Evolutionary conservation across 148 eudicot genomes (phyloP), one percentile per base, ranked within the genome.

Genomic region (Agrostemma githago): DNA sequence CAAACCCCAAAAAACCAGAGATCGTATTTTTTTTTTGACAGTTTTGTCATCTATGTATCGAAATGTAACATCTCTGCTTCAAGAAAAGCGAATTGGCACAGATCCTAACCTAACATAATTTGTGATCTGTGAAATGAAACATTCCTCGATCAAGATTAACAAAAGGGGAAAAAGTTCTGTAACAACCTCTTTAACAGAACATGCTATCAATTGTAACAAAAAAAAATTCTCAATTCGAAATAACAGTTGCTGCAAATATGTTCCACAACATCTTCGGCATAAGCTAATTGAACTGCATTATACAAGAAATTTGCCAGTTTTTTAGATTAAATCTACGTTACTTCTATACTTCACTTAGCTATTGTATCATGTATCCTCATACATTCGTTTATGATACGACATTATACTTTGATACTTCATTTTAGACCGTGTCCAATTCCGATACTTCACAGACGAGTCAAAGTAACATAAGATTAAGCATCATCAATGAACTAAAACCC

Each of bases 131-230:
- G 19, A 21, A 26, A 58, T 16, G 0, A 56, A 71, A 7, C 8
- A 5, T 56, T 57, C 63, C 48, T 3, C 46, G n/a, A 44, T 8
- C 21, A 1, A 39, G 10, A 5, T 34, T 15, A 37, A 44, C 58
- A 41, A 8, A 64, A 83, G 74, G 80, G 73, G 75, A 9, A 72
- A 75, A 41, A 79, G 40, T 20, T 44, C 58, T 54, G 72, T 72
- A 56, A 58, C 21, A 40, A n/a, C 71, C 17, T 68, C 16, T 68
- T 68, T 12, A 44, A 42, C 56, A 20, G 6, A 68, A 38, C 41
- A 8, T 8, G 53, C 1, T 12, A 10, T 48, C 53, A 48, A 48
- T 48, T 48, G 53, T 48, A 48, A 48, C 12, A 48, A 51, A 48
- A 48, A 0, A 48, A 51, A 51, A 51, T 11, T 51, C 56, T 51